A percentile compares a stretch with the other conserved stretches of the same genome.
These are phyloP conservation scores for Aureobasidium musti DNA, from an alignment of 2,329 filamentous ascomycete genomes.

Conservation along the genomic window DNA sequence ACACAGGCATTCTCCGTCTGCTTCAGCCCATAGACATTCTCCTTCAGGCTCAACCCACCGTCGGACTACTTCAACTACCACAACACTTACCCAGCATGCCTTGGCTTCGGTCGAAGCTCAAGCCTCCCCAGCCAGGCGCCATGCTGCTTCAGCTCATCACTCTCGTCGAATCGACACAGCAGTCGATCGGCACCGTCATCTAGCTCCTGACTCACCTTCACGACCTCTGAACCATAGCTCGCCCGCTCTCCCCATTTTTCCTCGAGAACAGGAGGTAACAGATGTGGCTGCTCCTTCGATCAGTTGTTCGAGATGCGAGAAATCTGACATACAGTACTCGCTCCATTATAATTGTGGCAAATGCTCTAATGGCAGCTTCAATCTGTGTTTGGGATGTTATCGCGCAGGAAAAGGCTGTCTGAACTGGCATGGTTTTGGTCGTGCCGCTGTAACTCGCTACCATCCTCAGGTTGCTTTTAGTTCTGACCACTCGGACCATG, in stretches of 20 bases:
- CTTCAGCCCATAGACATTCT: background rate
- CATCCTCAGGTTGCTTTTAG: conserved; percentile 44
- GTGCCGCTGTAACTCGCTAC: conserved; percentile 60
- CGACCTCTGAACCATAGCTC: conserved; percentile 32
- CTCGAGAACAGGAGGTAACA: conserved; percentile 35
- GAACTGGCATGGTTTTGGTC: conserved; percentile 86
- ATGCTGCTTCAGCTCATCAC: conserved; percentile 12
- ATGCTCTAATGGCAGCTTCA: conserved; percentile 71
- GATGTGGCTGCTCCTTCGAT: conserved; percentile 65
- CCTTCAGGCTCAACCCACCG: background rate
- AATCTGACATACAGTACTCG: conserved; percentile 75
- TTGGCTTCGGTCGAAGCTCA: background rate
- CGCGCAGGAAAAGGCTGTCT: conserved; percentile 73
- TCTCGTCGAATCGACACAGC: background rate
- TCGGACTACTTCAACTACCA: conserved; percentile 11
- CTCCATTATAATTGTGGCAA: conserved; percentile 78
- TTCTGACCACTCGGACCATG: conserved; percentile 46
- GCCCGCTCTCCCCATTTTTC: conserved; percentile 30
- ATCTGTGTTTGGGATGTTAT: conserved; percentile 81
- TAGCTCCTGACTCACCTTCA: background rate
- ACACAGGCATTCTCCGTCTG: conserved; percentile 3
- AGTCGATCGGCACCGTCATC: background rate
- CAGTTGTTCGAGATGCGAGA: conserved; percentile 70
- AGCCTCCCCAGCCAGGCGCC: background rate
- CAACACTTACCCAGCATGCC: background rate